Evolutionary conservation across 2,329 filamentous ascomycete species (phyloP), one percentile per base, ranked within the genome.

Genomic region (Cordyceps cateniannulata): DNA sequence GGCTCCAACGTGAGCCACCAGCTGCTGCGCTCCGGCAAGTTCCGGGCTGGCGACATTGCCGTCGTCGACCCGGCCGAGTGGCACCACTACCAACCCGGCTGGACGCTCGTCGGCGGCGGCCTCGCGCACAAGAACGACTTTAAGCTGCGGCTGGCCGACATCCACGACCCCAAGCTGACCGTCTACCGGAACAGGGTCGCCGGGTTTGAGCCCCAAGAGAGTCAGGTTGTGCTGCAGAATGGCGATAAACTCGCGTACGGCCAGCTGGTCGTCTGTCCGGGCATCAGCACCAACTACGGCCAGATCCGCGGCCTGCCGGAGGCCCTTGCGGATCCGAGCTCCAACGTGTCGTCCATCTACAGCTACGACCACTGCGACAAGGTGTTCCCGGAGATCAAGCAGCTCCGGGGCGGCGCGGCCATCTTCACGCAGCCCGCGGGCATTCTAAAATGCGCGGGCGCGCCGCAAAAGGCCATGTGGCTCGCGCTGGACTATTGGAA

Each of bases 21-120:
- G 73, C 80, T 91, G 3, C 79, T 89, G 3, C 79, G 79, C 2
- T 76, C 78, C 0, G 84, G 83, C 48, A 78, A 78, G 29, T 88
- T 87, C 66, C 64, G 70, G 0, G 73, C 77, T 45, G 76, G 84
- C 38, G 86, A 89, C 62, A 86, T 89, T 63, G 85, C 86, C 32
- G 67, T 89, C 27, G 73, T 89, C 49, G 86, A 89, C 64, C 86
- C 86, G 0, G 79, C 85, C 1, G 69, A 74, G 64, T 85, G 79
- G 77, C 85, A 89, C 68, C 79, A 89, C 72, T 89, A 88, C 69
- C 86, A 89, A 69, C 85, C 86, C 1, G 86, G 86, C 59, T 89
- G 85, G 85, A 89, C 86, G 2, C 76, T 89, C 1, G 86, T 88
- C 2, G 86, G 85, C 49, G 85, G 83, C 45, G 86, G 86, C 3